Percentiles rank a stretch among this genome's conserved stretches.
phyloP scores from a whole-genome alignment of 805 yeast species.

The Blastobotrys robertii region DNA sequence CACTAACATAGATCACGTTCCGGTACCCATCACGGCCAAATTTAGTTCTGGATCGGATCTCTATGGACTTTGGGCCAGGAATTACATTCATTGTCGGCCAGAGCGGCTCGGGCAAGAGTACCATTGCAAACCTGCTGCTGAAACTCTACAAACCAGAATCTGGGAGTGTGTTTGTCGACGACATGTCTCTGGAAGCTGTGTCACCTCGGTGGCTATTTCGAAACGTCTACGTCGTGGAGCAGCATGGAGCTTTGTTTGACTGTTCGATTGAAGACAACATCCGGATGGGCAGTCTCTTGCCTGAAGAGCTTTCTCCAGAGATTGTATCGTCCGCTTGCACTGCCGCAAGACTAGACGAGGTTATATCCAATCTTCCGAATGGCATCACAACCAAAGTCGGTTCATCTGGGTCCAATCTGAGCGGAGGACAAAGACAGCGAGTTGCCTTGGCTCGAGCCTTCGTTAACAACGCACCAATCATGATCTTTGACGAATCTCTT shows the following conservation, averaged over 20 bases:
- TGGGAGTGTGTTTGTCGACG: conserved; percentile 57
- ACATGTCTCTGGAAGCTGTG: conserved; percentile 35
- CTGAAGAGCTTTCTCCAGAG: not conserved
- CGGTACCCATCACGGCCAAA: conserved; percentile 50
- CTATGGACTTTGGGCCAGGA: conserved; percentile 37
- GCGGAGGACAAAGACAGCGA: conserved; percentile 90
- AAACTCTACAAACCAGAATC: conserved; percentile 41
- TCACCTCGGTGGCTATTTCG: conserved; percentile 44
- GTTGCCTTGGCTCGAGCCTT: conserved; percentile 78
- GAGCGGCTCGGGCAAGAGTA: conserved; percentile 93
- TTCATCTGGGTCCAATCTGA: conserved; percentile 38
- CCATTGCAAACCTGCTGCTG: conserved; percentile 54
- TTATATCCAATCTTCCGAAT: conserved; percentile 39
- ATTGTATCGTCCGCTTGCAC: conserved; percentile 10
- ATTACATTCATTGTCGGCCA: conserved; percentile 66
- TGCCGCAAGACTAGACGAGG: conserved; percentile 18
- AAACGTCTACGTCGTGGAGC: conserved; percentile 67
- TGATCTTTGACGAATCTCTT: conserved; percentile 78
- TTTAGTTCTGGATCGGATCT: conserved; percentile 38
- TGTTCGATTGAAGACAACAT: conserved; percentile 57
- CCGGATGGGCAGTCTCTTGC: conserved; percentile 34
- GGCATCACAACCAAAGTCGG: conserved; percentile 49
- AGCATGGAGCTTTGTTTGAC: conserved; percentile 54
- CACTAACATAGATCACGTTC: conserved; percentile 31
- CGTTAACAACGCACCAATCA: conserved; percentile 59